Base-by-base conservation (phyloP, 192 early-diverging fungal genomes). In the Coemansia sp. region DNA sequence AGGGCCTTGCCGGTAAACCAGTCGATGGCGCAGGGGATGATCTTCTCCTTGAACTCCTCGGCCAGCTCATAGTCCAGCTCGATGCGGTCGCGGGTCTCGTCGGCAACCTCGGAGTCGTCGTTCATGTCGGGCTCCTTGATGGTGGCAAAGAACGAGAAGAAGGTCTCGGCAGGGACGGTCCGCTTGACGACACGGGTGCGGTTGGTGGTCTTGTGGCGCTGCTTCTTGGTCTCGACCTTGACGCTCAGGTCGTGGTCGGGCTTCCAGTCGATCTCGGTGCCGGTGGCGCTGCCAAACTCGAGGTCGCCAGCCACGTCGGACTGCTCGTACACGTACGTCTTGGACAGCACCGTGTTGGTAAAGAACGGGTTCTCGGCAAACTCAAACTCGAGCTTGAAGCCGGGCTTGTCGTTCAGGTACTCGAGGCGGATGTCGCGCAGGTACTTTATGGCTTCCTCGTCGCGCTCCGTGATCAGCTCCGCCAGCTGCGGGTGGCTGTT, bases 1-100 rank as follows among this genome's bases (percentile, higher is more conserved):
- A 98, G 81, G 40, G 97, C 97, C 72, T 92, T 89, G 67, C 97
- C 97, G 16, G 97, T 98, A 82, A 98, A 99, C 90, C 92, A 99
- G 80, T 98, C 93, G 55, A 98, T 73, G 46, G 97, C 97, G 66
- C 84, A 85, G 51, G 97, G 94, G 41, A 99, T 86, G 57, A 99
- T 80, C 81, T 92, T 95, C 54, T 97, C 94, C 87, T 99, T 99
- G 81, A 99, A 86, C 70, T 96, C 88, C 75, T 99, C 96, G 28
- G 95, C 96, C 68, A 94, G 77, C 78, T 96, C 91, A 75, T 98
- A 99, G 76, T 99, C 97, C 32, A 77, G 67, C 81, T 98, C 93
- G 39, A 99, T 80, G 60, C 83, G 88, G 44, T 87, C 84, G 58
- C 93, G 93, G 50, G 93, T 74, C 71, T 90, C 84, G 48, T 91